Conservation (phyloP, 163 green algal species). For the Scenedesmus sp. region DNA sequence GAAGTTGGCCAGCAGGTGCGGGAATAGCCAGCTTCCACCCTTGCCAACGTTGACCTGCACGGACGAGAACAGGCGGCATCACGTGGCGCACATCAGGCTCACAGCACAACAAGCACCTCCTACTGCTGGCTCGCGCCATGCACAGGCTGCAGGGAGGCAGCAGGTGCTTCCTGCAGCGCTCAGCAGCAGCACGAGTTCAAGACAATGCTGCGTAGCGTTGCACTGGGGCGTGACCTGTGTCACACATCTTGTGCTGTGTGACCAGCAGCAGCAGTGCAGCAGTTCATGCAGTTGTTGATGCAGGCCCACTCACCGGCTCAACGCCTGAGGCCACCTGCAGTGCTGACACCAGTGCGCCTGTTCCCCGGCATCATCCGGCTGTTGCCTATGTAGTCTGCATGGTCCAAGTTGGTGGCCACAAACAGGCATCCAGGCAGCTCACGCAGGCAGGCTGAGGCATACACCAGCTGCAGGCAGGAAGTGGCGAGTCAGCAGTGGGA, state of each 20-base stretch:
- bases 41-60: constrained; percentile 78
- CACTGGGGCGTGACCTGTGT: not conserved
- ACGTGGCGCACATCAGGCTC: not conserved
- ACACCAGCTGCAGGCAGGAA: constrained; percentile 23
- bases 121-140: no score
- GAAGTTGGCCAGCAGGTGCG: constrained; percentile 65
- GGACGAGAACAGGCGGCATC: not conserved
- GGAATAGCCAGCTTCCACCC: constrained; percentile 80
- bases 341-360: constrained; percentile 69
- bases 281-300: not conserved
- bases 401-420: constrained; percentile 75
- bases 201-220: not conserved
- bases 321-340: constrained; percentile 67
- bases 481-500: not conserved
- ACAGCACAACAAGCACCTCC: no score
- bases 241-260: no score
- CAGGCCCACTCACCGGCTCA: constrained; percentile 53
- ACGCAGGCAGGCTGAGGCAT: constrained; percentile 57
- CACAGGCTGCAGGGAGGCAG: not conserved
- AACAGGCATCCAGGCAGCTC: constrained; percentile 62
- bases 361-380: constrained; percentile 80
- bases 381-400: constrained; percentile 65
- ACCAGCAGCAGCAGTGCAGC: not conserved
- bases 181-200: no score
- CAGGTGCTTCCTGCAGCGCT: not conserved